phyloP scores from a whole-genome alignment of 805 yeast genomes.

The Schwanniomyces sp. region DNA sequence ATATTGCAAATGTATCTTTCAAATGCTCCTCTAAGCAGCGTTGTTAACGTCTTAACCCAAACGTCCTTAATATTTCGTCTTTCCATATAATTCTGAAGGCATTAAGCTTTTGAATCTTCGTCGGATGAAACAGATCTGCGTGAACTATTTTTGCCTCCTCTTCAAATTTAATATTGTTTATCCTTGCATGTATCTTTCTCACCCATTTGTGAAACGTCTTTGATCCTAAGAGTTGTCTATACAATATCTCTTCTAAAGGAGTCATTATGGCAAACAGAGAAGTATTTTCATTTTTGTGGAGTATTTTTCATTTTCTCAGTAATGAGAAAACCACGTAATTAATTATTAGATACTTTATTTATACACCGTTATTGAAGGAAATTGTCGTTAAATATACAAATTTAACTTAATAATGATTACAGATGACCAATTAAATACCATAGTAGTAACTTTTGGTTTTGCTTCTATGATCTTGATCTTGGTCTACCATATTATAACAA shows the following conservation, averaged over 20 bases:
- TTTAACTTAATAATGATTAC: constrained; percentile 60
- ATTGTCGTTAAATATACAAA: not conserved
- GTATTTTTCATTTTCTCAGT: constrained; percentile 8
- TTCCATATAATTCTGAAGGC: constrained; percentile 61
- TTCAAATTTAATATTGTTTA: constrained; percentile 58
- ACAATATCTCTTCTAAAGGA: constrained; percentile 49
- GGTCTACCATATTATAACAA: constrained; percentile 65
- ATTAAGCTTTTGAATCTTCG: constrained; percentile 52
- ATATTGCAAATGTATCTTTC: too few relatives aligned
- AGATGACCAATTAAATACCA: constrained; percentile 72
- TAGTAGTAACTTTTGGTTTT: constrained; percentile 75
- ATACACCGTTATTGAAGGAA: not conserved
- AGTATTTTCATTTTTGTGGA: constrained; percentile 1
- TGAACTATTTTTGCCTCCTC: constrained; percentile 22
- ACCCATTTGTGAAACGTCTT: constrained; percentile 65
- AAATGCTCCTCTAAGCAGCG: too few relatives aligned
- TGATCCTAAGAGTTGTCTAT: constrained; percentile 50
- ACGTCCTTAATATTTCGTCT: constrained; percentile 57
- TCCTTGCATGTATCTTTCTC: constrained; percentile 56
- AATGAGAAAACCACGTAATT: not conserved
- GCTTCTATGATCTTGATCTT: constrained; percentile 68
- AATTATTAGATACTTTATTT: not conserved
- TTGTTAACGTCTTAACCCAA: constrained; percentile 42
- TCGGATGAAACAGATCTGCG: constrained; percentile 44
- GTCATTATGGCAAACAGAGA: constrained; percentile 4